A percentile compares a stretch with the other conserved stretches of the same genome.
Conservation (phyloP, 2,329 filamentous ascomycete genomes). For the Fusarium buharicum region DNA sequence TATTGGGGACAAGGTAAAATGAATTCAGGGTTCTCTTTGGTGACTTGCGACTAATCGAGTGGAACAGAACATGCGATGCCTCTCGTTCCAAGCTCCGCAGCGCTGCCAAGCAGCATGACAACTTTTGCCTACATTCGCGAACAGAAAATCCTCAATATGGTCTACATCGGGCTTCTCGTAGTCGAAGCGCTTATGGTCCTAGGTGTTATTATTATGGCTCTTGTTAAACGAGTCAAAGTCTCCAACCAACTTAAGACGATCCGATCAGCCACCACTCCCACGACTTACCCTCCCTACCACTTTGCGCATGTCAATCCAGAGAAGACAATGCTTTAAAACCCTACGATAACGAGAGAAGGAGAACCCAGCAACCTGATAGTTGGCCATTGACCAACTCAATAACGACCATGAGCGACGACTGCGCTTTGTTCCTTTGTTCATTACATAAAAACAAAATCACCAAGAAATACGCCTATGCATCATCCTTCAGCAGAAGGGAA, state of each 20-base stretch:
- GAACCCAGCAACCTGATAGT: background rate
- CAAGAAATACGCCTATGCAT: background rate
- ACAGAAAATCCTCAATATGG: slow-evolving; percentile 55
- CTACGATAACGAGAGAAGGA: background rate
- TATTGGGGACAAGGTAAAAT: slow-evolving; percentile 4
- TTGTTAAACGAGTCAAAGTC: slow-evolving; percentile 45
- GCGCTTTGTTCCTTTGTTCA: slow-evolving; percentile 37
- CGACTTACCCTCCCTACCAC: slow-evolving; percentile 21
- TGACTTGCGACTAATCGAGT: slow-evolving; percentile 8
- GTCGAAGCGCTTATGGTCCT: slow-evolving; percentile 59
- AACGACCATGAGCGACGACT: slow-evolving; percentile 22
- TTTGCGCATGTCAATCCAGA: slow-evolving; percentile 19
- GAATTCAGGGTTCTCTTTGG: background rate
- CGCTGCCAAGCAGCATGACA: slow-evolving; percentile 35
- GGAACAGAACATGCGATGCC: slow-evolving; percentile 31
- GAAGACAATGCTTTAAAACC: slow-evolving; percentile 16
- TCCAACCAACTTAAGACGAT: slow-evolving; percentile 29
- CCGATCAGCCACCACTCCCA: slow-evolving; percentile 9
- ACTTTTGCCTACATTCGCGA: slow-evolving; percentile 42
- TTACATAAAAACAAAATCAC: background rate
- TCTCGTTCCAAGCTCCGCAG: slow-evolving; percentile 36
- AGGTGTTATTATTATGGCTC: slow-evolving; percentile 50
- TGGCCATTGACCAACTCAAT: slow-evolving; percentile 7
- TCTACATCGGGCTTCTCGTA: slow-evolving; percentile 60
- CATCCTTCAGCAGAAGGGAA: slow-evolving; percentile 1